phyloP scores from a whole-genome alignment of 1,139 yeast genomes.

The Debaryomyces robertsiae region DNA sequence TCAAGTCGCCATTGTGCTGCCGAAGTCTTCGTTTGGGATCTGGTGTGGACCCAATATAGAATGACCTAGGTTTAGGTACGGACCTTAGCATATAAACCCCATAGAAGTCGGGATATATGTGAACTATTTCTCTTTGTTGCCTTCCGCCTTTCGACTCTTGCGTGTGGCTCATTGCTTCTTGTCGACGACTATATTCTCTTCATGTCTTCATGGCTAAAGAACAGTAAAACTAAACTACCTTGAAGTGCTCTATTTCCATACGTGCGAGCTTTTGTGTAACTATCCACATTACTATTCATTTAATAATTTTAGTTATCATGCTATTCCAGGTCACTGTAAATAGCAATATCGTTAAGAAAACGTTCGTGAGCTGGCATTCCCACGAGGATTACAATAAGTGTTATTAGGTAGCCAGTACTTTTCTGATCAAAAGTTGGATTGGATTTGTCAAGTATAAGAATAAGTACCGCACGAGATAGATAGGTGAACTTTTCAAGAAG shows the following conservation, averaged over 20 bases:
- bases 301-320: no score
- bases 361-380: no score
- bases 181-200: no score
- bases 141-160: not conserved
- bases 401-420: no score
- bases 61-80: constrained; percentile 52
- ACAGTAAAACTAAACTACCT: not conserved
- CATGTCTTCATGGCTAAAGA: no score
- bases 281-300: not conserved
- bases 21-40: constrained; percentile 66
- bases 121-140: constrained; percentile 9
- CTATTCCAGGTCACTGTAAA: no score
- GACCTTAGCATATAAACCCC: constrained; percentile 71
- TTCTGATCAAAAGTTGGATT: no score
- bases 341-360: no score
- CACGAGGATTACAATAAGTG: no score
- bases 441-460: no score
- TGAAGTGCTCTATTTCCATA: not conserved
- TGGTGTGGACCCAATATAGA: constrained; percentile 80
- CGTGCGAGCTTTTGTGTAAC: not conserved
- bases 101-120: constrained; percentile 46
- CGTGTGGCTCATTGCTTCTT: not conserved
- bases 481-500: no score
- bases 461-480: no score
- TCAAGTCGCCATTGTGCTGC: constrained; percentile 75